Base-by-base conservation (phyloP, 192 early-diverging fungal species). In the Backusella luteola region DNA sequence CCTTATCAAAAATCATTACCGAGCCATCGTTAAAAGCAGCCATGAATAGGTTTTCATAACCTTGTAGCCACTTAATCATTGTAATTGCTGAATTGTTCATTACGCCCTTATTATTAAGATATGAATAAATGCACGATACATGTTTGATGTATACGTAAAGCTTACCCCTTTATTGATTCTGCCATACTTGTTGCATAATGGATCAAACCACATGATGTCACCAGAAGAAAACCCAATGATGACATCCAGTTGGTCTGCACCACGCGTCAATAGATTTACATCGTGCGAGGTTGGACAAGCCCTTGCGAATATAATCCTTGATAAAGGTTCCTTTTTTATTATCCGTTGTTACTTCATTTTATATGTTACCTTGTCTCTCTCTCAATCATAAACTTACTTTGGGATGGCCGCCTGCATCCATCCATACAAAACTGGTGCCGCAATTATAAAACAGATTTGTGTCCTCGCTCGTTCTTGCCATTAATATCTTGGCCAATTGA, bases 61-160 rank as follows among this genome's bases (percentile, higher is more conserved):
- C 93, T 1, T 97, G 98, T 71, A 98, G 77, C 96, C 98, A 99
- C 79, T 90, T 90, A 6, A 98, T 88, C 80, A 91, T 90, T 15
- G 93, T 93, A 17, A 97, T 93, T 11, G 88, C 82, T 4, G 90
- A 86, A 36, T 85, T 84, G 59, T 88, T 90, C 66, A 96, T 93
- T 0, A 88, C 78, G 19, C 90, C 91, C 89, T 92, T 76, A 19
- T 34, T 12, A 38, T n/a, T 34, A 29, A 23, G 17, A 71, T 9
- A n/a, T 14, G 2, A 29, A 67, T 74, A 53, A 73, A 23, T 32
- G 17, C 32, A 73, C 7, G 5, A 4, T 12, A 1, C 6, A 2
- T 44, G 0, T 44, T 0, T 14, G 12, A 49, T n/a, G n/a, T 49
- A 49, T n/a, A 21, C 7, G 1, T 6, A 21, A n/a, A 17, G 46